Evolutionary conservation across 2,329 filamentous ascomycete genomes (phyloP), one percentile per base, ranked within the genome.

Genomic region (Setomelanomma holmii): DNA sequence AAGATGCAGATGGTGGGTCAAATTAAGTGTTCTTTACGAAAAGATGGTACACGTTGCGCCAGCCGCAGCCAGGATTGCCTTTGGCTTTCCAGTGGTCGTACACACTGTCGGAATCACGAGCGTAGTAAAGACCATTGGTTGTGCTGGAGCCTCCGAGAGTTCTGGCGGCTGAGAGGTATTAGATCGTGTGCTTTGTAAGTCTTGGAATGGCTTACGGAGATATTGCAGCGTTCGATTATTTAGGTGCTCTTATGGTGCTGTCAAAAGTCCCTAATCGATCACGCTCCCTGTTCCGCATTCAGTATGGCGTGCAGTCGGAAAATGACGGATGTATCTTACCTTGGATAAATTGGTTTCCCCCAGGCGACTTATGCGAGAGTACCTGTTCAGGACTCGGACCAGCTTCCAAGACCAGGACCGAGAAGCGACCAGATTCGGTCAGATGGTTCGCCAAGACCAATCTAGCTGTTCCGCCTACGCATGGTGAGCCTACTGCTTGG

Each of bases 11-110:
- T 14, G 69, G 68, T 3, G 69, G 55, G 40, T 69, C 71, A 49
- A 72, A 61, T 19, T 58, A 65, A 3, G 69, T 73, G 27, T 61
- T 66, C 54, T 63, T 70, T 40, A 38, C 45, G 33, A 71, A 71
- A 0, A 63, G 41, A 2, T 48, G 61, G 40, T 58, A 64, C 1
- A 63, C 55, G 20, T 66, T n/a, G 6, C 34, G 34, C 34, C 34
- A 36, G 12, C 34, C 16, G 11, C 34, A 36, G 1, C 82, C 84
- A 1, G 67, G 49, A 54, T 87, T 87, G 1, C 85, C 84, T 7
- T 86, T 67, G n/a, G 75, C 67, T 34, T 76, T 79, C 84, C 85
- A 87, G 1, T 76, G 76, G 64, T 87, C 80, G 42, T 75, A 76
- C 17, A 74, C 67, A 16, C 34, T 36, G 14, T 11, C 16, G 7